Percentiles rank a stretch among this genome's conserved stretches.
Conservation (phyloP, 2,329 filamentous ascomycete species). For the Penicillium hesseltinei region DNA sequence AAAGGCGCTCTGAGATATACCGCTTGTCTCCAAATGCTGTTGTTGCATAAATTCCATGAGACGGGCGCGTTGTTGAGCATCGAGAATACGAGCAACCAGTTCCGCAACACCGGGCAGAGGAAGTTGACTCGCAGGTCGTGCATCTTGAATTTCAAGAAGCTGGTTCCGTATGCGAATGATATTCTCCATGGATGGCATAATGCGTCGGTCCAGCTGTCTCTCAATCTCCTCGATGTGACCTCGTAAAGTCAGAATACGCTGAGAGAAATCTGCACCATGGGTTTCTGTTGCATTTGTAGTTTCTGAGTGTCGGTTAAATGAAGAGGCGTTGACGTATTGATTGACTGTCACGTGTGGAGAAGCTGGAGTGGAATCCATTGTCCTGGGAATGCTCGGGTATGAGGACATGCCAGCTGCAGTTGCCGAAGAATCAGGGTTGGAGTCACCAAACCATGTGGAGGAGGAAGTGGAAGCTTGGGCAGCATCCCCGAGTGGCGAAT, state of each 20-base stretch:
- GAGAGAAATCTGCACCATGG: background rate
- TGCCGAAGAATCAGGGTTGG: background rate
- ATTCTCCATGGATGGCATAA: slow-evolving; percentile 31
- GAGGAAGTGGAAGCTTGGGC: background rate
- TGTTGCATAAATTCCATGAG: background rate
- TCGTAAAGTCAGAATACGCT: slow-evolving; percentile 1
- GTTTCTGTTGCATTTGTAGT: background rate
- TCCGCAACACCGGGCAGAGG: slow-evolving; percentile 22
- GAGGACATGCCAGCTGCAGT: background rate
- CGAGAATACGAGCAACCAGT: slow-evolving; percentile 17
- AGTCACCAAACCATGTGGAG: background rate
- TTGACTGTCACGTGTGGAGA: background rate
- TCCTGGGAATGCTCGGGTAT: background rate
- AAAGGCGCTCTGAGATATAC: background rate
- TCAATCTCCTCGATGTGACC: slow-evolving; percentile 29
- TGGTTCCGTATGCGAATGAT: slow-evolving; percentile 32
- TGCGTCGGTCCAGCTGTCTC: slow-evolving; percentile 28
- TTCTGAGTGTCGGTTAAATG: background rate
- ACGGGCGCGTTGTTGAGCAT: background rate
- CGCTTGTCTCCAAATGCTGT: background rate
- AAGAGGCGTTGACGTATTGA: background rate
- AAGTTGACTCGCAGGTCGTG: slow-evolving; percentile 29
- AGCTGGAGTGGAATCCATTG: background rate
- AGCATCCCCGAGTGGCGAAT: background rate
- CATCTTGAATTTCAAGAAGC: slow-evolving; percentile 34